Percentiles rank a stretch among this genome's conserved stretches.
These are phyloP conservation scores for Mycena galopus DNA, from an alignment of 768 basidiomycete species.

Conservation along the genomic window DNA sequence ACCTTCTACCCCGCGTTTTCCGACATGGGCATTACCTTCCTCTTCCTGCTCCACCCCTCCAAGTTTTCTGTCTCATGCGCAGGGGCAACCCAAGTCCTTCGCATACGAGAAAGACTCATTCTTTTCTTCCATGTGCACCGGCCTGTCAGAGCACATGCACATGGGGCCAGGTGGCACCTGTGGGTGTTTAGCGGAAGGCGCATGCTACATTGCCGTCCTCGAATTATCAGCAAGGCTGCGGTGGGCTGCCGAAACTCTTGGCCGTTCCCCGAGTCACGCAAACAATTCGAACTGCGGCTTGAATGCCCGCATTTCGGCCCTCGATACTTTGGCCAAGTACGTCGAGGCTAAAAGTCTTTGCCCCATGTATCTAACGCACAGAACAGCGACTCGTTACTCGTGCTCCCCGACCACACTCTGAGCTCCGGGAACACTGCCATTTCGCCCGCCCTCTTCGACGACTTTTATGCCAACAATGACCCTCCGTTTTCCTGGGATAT, in stretches of 20 bases:
- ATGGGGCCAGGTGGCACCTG: slow-evolving; percentile 48
- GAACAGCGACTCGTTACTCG: slow-evolving; percentile 19
- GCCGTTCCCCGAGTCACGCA: slow-evolving; percentile 51
- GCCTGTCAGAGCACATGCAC: slow-evolving; percentile 14
- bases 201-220: slow-evolving; percentile 58
- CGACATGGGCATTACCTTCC: slow-evolving; percentile 10
- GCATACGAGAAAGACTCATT: slow-evolving; percentile 13
- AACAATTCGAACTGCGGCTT: slow-evolving; percentile 16
- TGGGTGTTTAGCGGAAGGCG: slow-evolving; percentile 58
- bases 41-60: slow-evolving; percentile 1
- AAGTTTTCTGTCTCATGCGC: neutral
- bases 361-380: neutral
- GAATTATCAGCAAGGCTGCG: slow-evolving; percentile 64
- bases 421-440: neutral
- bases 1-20: slow-evolving; percentile 25
- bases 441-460: no score
- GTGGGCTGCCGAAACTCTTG: slow-evolving; percentile 58
- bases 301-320: neutral
- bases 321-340: slow-evolving; percentile 25
- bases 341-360: neutral
- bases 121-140: slow-evolving; percentile 16
- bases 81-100: neutral
- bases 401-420: neutral
- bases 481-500: slow-evolving; percentile 6
- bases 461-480: neutral